Evolutionary conservation across 176 grass and related monocot species (phyloP), one percentile per base, ranked within the genome.

Genomic region (Oryza brachyantha): DNA sequence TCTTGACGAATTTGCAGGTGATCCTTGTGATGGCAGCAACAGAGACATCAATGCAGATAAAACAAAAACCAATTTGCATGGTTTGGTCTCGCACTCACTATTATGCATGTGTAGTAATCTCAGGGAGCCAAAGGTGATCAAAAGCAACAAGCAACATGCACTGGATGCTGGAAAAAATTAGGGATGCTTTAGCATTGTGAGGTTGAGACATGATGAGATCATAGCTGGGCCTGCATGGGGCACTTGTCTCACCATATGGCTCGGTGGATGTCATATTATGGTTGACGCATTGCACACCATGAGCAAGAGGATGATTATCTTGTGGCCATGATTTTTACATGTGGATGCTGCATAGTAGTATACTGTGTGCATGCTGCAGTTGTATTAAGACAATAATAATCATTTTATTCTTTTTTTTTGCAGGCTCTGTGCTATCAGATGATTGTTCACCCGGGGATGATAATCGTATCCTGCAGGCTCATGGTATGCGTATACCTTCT

Each of bases 201-300:
- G 68, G 80, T 79, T 78, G 66, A 77, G 68, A 79, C 61, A 67
- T 57, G 24, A 16, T 79, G 86, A 60, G 61, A 59, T 84, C 21
- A 68, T 68, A 46, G 65, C 37, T n/a, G 65, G 16, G 34, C 2
- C 6, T 14, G 0, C 50, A 55, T 22, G 32, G 77, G 24, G 25
- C 86, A 83, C 48, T 83, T 88, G 86, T 83, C 69, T 22, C 39
- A 52, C 39, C 50, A 26, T 61, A 61, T 62, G 48, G 2, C 81
- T 61, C 28, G 80, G 86, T 88, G 81, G 81, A 80, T 73, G 54
- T 64, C 52, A 80, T 68, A 75, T 45, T 55, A 80, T 80, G 64
- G 14, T 45, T 62, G 54, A 75, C 32, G 34, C 27, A 35, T 28
- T 48, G 69, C 50, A 64, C 69, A 64, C 69, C 69, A 84, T 42